Evolutionary conservation across 345 rosid genomes (phyloP).

Genomic region (Balakata baccata): DNA sequence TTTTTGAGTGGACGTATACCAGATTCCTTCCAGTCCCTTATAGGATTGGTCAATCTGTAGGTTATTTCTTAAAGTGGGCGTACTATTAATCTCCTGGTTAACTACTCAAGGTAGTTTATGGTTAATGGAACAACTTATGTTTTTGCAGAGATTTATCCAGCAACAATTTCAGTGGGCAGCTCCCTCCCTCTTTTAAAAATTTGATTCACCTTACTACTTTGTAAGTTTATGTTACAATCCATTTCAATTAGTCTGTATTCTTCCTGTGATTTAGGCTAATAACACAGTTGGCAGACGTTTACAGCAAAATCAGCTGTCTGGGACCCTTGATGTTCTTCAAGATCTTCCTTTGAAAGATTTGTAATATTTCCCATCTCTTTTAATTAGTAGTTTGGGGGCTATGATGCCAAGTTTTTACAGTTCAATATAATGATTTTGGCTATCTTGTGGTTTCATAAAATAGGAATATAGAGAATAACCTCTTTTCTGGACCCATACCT

Average conservation of each 20-base stretch:
- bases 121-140: conserved; percentile 25
- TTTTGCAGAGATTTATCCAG: conserved; percentile 70
- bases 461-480: conserved; percentile 94
- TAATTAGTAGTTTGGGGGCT: background rate
- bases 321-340: conserved; percentile 78
- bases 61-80: conserved; percentile 25
- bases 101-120: conserved; percentile 10
- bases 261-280: conserved; percentile 27
- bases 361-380: conserved; percentile 47
- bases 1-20: conserved; percentile 82
- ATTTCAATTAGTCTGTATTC: background rate
- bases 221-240: conserved; percentile 41
- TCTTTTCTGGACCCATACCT: conserved; percentile 86
- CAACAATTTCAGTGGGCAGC: conserved; percentile 78
- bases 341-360: conserved; percentile 79
- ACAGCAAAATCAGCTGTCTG: conserved; percentile 88
- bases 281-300: conserved; percentile 57
- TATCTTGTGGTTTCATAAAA: conserved; percentile 14
- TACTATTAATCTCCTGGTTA: conserved; percentile 10
- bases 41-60: conserved; percentile 79
- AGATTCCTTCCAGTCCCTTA: conserved; percentile 64
- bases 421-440: conserved; percentile 5
- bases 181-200: conserved; percentile 73
- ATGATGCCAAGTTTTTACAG: background rate
- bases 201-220: conserved; percentile 62